Evolutionary conservation across 441 rosid genomes (phyloP).

Genomic region (Theobroma grandiflorum): DNA sequence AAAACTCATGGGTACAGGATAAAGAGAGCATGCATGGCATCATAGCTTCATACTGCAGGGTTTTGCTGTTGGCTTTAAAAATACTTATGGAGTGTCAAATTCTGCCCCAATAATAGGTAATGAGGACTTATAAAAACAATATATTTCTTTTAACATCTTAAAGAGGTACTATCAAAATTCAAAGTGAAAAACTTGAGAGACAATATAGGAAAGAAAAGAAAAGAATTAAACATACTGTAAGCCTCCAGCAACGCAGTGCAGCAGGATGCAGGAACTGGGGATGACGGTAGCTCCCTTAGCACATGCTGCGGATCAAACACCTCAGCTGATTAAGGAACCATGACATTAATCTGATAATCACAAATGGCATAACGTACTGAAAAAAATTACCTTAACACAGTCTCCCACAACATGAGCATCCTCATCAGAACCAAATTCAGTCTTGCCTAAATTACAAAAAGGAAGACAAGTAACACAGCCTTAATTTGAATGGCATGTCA

Average conservation of each 20-base stretch:
- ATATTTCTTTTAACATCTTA: conserved; percentile 9
- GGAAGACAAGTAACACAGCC: conserved; percentile 29
- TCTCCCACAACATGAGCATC: conserved; percentile 99
- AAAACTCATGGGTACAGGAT: not conserved
- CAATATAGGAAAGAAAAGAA: conserved; percentile 3
- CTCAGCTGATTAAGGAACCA: conserved; percentile 32
- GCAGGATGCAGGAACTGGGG: conserved; percentile 97
- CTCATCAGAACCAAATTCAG: conserved; percentile 82
- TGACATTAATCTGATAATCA: conserved; percentile 29
- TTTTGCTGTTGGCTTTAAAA: not conserved
- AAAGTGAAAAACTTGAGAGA: conserved; percentile 3
- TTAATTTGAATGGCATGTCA: conserved; percentile 28
- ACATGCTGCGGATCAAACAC: conserved; percentile 76
- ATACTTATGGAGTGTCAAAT: conserved; percentile 9
- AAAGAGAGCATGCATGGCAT: not conserved
- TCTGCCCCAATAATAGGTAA: not conserved
- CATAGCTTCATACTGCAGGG: not conserved
- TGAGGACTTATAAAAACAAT: not conserved
- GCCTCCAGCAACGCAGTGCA: conserved; percentile 98
- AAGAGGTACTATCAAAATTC: not conserved
- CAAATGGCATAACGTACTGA: conserved; percentile 29
- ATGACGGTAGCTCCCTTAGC: conserved; percentile 95
- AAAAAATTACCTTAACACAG: conserved; percentile 85
- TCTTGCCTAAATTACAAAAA: conserved; percentile 66
- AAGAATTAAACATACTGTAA: conserved; percentile 66